Evolutionary conservation across 257 asterid species (phyloP).

Genomic region (Fraxinus americana): DNA sequence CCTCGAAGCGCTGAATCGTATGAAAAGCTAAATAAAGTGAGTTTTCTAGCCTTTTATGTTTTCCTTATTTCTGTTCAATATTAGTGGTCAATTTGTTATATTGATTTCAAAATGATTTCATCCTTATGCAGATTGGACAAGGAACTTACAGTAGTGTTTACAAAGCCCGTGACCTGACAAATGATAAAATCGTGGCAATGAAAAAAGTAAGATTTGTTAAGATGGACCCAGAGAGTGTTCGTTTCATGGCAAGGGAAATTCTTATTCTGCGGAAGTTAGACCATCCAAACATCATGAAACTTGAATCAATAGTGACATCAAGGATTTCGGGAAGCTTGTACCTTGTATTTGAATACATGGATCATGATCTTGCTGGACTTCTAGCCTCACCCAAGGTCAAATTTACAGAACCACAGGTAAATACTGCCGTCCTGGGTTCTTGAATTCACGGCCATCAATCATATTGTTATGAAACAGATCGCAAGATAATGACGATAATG

Average conservation of each 20-base stretch:
- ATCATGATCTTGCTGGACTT: constrained; percentile 98
- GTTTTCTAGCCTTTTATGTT: constrained; percentile 28
- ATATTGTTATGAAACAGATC: too few relatives aligned
- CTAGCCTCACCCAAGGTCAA: constrained; percentile 57
- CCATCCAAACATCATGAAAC: constrained; percentile 93
- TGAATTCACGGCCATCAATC: not conserved
- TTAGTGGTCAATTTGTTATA: constrained; percentile 5
- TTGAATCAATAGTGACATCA: constrained; percentile 80
- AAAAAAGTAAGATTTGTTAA: constrained; percentile 85
- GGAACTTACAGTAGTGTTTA: constrained; percentile 97
- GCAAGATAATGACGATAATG: too few relatives aligned
- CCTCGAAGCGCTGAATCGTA: constrained; percentile 86
- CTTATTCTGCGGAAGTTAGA: constrained; percentile 69
- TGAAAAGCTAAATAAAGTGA: constrained; percentile 71
- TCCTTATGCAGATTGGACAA: constrained; percentile 77
- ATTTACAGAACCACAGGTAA: constrained; percentile 86
- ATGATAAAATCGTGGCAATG: constrained; percentile 75
- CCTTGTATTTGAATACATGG: constrained; percentile 96
- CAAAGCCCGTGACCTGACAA: constrained; percentile 76
- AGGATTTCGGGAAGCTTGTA: constrained; percentile 75
- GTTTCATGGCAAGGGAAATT: constrained; percentile 97
- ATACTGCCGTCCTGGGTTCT: constrained; percentile 11
- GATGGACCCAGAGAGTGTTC: constrained; percentile 94
- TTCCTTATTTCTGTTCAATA: not conserved
- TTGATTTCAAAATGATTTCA: constrained; percentile 3